Percentiles rank a stretch among this genome's conserved stretches.
These are phyloP conservation scores for Gossypium anomalum DNA, from an alignment of 345 rosid genomes.

Conservation along the genomic window DNA sequence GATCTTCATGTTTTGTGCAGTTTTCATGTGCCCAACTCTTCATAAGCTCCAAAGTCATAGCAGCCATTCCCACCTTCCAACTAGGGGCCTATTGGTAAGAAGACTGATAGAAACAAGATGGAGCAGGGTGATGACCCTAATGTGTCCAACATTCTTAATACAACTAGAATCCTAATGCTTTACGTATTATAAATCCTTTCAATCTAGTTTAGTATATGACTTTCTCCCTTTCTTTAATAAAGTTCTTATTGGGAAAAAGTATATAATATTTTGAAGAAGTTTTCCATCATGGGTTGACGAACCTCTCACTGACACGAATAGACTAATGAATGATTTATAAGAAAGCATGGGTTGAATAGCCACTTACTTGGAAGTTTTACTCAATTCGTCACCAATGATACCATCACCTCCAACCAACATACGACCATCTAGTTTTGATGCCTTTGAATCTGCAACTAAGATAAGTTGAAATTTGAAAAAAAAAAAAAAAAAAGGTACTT, in stretches of 20 bases:
- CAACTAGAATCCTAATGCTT: neutral
- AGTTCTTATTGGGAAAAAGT: neutral
- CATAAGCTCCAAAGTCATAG: slow-evolving; percentile 5
- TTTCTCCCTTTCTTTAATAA: neutral
- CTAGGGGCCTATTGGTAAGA: neutral
- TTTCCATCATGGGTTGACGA: neutral
- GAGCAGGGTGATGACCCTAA: neutral
- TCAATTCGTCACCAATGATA: slow-evolving; percentile 5
- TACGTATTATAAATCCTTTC: neutral
- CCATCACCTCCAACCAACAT: slow-evolving; percentile 18
- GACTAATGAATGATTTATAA: neutral
- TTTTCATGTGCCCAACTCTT: neutral
- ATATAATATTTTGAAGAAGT: neutral
- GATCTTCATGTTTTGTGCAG: neutral
- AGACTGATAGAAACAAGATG: neutral
- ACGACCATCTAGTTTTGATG: slow-evolving; percentile 11
- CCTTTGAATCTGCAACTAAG: slow-evolving; percentile 17
- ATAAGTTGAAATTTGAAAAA: neutral
- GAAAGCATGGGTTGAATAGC: slow-evolving; percentile 7
- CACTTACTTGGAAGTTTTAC: slow-evolving; percentile 31
- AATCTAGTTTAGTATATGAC: neutral
- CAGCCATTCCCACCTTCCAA: neutral
- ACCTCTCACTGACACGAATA: neutral
- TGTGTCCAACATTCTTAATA: neutral
- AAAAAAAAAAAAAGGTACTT: neutral